Evolutionary conservation across 1,284 basidiomycete species (phyloP).

Genomic region (Ganoderma multipileum): DNA sequence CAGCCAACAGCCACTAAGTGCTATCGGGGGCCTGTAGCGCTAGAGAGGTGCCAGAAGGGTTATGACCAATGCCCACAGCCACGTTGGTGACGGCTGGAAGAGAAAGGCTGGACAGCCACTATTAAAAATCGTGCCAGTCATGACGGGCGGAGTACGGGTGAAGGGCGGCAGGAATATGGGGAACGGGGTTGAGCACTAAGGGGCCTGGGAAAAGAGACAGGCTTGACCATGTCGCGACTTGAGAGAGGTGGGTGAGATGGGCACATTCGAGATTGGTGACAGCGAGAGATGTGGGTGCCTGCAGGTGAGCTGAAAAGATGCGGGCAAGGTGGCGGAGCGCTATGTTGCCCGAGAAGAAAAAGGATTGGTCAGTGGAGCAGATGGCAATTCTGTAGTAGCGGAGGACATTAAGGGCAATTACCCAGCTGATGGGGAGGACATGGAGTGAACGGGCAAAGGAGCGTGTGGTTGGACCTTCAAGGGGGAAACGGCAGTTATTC

Average conservation of each 20-base stretch:
- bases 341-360: not conserved
- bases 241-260: not conserved
- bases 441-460: not conserved
- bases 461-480: not conserved
- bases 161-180: not conserved
- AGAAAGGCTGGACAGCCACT: not conserved
- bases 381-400: not conserved
- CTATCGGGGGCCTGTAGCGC: too few relatives aligned
- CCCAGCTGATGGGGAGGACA: not conserved
- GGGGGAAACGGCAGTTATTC: not conserved
- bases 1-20: too few relatives aligned
- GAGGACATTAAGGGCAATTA: not conserved
- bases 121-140: not conserved
- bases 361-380: not conserved
- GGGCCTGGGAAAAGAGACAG: not conserved
- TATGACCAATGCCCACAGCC: too few relatives aligned
- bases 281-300: not conserved
- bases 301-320: not conserved
- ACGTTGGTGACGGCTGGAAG: not conserved
- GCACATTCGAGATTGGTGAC: not conserved
- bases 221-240: not conserved
- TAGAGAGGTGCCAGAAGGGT: too few relatives aligned
- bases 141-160: not conserved
- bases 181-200: too few relatives aligned
- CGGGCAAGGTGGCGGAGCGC: conserved; percentile 33